Evolutionary conservation across 169 alveolate species (phyloP).

Genomic region (Plasmodium ovale): DNA sequence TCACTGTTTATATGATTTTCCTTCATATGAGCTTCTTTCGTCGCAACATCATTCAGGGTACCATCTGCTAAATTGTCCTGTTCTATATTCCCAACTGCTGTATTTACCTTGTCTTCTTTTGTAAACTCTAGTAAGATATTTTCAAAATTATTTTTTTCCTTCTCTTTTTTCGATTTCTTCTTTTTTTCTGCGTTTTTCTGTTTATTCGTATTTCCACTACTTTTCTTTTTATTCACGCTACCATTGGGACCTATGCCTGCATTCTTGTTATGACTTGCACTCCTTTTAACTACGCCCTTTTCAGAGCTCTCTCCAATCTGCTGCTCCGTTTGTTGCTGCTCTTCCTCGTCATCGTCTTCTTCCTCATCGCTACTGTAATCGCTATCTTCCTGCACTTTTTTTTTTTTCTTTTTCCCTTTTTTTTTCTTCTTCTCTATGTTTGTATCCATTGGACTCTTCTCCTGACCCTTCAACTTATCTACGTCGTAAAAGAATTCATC

Average conservation of each 20-base stretch:
- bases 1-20: neutral
- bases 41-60: neutral
- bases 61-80: neutral
- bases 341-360: constrained; percentile 14
- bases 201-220: neutral
- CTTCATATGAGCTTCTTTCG: neutral
- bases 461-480: constrained; percentile 27
- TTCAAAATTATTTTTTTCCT: constrained; percentile 18
- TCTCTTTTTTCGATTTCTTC: constrained; percentile 24
- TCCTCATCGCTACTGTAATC: constrained; percentile 36
- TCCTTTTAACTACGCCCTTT: neutral
- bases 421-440: constrained; percentile 29
- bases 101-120: constrained; percentile 1
- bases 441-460: neutral
- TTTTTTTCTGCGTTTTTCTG: constrained; percentile 4
- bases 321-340: neutral
- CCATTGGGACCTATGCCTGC: neutral
- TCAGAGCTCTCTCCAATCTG: neutral
- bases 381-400: neutral
- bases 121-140: constrained; percentile 38
- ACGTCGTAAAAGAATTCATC: constrained; percentile 69
- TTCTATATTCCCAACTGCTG: neutral
- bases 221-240: constrained; percentile 4
- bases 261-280: neutral
- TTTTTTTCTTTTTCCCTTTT: constrained; percentile 11